These are phyloP conservation scores for Jatropha podagrica DNA, from an alignment of 441 rosid species.

Conservation along the genomic window DNA sequence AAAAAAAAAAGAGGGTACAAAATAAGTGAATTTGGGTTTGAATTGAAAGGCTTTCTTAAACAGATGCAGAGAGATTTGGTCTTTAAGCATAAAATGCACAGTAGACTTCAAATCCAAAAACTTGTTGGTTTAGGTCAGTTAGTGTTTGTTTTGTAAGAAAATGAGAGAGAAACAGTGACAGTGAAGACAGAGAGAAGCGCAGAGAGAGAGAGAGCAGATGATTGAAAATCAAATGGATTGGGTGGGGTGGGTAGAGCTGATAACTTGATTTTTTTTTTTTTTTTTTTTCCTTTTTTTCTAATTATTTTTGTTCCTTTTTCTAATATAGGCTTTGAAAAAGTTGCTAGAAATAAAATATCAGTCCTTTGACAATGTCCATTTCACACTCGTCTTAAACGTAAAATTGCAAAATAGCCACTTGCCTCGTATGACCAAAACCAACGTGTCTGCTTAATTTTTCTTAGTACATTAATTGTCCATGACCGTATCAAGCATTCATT, in stretches of 20 bases:
- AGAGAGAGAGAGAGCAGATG: background rate
- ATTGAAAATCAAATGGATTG: slow-evolving; percentile 43
- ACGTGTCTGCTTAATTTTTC: background rate
- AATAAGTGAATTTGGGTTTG: background rate
- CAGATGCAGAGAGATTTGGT: background rate
- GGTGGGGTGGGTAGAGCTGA: slow-evolving; percentile 51
- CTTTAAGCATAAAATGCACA: background rate
- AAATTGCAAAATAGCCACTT: background rate
- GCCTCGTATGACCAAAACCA: background rate
- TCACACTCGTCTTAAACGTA: too few species aligned
- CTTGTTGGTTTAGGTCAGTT: background rate
- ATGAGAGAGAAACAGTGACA: slow-evolving; percentile 28
- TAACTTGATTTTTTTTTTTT: slow-evolving; percentile 23
- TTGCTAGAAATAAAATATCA: slow-evolving; percentile 7
- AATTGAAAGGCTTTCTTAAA: background rate
- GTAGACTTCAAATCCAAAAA: slow-evolving; percentile 21
- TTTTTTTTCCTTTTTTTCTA: slow-evolving; percentile 1
- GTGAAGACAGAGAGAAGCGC: slow-evolving; percentile 24
- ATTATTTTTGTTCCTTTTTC: background rate
- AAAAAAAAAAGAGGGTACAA: background rate
- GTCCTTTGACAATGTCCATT: background rate
- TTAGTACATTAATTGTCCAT: background rate
- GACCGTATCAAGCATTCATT: too few species aligned
- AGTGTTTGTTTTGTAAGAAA: background rate
- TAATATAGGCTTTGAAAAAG: background rate